Evolutionary conservation across 1,139 yeast genomes (phyloP).

Genomic region (Pichia sp.): DNA sequence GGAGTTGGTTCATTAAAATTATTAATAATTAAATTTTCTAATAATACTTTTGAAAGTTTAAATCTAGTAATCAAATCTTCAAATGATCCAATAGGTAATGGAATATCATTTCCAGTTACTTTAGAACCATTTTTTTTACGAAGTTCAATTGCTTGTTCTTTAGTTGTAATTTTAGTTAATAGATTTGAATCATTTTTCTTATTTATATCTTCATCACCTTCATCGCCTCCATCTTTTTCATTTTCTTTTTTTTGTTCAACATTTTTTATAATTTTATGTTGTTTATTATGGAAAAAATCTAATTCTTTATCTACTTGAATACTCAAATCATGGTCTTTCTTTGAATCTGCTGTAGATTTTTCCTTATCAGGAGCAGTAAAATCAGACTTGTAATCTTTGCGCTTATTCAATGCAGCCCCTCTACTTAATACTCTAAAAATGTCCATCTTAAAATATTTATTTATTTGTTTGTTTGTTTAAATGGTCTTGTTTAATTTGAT

Average conservation of each 20-base stretch:
- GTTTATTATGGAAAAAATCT: slow-evolving; percentile 64
- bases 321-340: slow-evolving; percentile 35
- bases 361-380: slow-evolving; percentile 37
- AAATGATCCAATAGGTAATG: slow-evolving; percentile 84
- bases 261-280: slow-evolving; percentile 19
- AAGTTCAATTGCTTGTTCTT: slow-evolving; percentile 26
- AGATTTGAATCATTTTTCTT: slow-evolving; percentile 17
- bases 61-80: slow-evolving; percentile 69
- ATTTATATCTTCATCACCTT: slow-evolving; percentile 24
- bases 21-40: slow-evolving; percentile 58
- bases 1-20: slow-evolving; percentile 85
- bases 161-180: slow-evolving; percentile 43
- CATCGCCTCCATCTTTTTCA: slow-evolving; percentile 29
- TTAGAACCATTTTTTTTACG: slow-evolving; percentile 25
- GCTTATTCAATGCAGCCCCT: slow-evolving; percentile 72
- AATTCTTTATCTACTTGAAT: slow-evolving; percentile 51
- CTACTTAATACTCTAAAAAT: slow-evolving; percentile 77
- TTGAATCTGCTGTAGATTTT: slow-evolving; percentile 25
- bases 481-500: too few species aligned
- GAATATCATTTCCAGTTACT: slow-evolving; percentile 37
- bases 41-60: slow-evolving; percentile 54
- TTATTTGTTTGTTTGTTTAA: too few species aligned
- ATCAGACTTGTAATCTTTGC: slow-evolving; percentile 39
- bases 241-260: slow-evolving; percentile 12
- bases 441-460: slow-evolving; percentile 50